Percentiles rank a stretch among this genome's conserved stretches.
Conservation (phyloP, 2,329 filamentous ascomycete species). For the Fusarium luffae region DNA sequence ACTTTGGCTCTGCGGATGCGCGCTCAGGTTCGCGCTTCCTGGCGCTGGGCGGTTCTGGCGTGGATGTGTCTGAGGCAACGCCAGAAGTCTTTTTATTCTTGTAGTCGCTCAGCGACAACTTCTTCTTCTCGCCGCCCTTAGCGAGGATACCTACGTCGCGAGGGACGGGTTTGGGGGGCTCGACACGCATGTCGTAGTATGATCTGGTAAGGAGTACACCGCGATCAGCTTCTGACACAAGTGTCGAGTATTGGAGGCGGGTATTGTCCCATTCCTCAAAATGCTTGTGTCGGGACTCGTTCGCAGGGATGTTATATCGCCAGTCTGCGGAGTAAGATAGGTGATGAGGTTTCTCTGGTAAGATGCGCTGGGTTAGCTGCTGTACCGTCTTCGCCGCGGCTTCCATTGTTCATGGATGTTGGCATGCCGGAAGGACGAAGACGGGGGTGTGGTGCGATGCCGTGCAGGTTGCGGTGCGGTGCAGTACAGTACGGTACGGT, state of each 20-base stretch:
- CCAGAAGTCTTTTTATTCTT: conserved; percentile 63
- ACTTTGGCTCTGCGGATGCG: conserved; percentile 40
- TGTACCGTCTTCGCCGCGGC: conserved; percentile 67
- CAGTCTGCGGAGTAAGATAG: conserved; percentile 61
- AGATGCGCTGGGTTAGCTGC: conserved; percentile 62
- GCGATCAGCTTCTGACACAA: conserved; percentile 67
- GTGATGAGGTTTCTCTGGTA: conserved; percentile 65
- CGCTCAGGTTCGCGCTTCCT: conserved; percentile 50
- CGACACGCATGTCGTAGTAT: conserved; percentile 68
- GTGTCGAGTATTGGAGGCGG: conserved; percentile 67
- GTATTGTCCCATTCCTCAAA: conserved; percentile 62
- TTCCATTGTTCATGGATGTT: conserved; percentile 64
- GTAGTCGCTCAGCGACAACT: conserved; percentile 69
- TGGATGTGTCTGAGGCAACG: conserved; percentile 52
- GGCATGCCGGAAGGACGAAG: conserved; percentile 51
- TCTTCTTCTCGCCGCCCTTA: conserved; percentile 62
- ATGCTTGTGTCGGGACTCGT: conserved; percentile 49
- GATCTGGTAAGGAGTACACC: conserved; percentile 67
- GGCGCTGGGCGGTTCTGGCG: conserved; percentile 49
- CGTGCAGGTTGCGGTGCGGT: conserved; percentile 7
- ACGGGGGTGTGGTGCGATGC: conserved; percentile 39
- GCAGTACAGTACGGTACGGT: conserved; percentile 15
- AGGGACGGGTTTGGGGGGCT: conserved; percentile 55
- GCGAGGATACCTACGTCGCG: conserved; percentile 55
- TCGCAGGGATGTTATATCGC: conserved; percentile 59